Evolutionary conservation across 768 basidiomycete genomes (phyloP).

Genomic region (Serendipita sp.): DNA sequence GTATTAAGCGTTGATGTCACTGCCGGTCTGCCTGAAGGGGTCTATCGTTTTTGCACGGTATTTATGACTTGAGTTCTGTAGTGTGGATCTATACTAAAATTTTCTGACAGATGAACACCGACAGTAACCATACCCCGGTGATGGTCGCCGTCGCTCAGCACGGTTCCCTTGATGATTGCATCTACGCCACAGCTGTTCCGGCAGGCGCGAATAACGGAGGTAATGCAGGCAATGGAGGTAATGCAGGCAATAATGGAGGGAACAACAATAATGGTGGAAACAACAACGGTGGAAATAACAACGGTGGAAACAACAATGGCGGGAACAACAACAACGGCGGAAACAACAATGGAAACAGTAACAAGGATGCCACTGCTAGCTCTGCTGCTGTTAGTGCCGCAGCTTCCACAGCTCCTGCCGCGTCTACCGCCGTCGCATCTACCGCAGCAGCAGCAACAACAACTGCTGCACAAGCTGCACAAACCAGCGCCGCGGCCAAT

Average conservation of each 20-base stretch:
- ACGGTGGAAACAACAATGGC: neutral
- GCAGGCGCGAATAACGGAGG: neutral
- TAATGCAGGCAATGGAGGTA: neutral
- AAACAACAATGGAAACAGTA: neutral
- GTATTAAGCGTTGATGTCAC: slow-evolving; percentile 18
- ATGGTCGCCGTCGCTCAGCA: slow-evolving; percentile 35
- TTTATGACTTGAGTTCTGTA: neutral
- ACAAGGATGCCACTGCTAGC: neutral
- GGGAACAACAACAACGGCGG: slow-evolving; percentile 3
- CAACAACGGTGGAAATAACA: neutral
- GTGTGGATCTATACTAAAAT: neutral
- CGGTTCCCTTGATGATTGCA: slow-evolving; percentile 31
- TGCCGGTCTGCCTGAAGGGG: slow-evolving; percentile 27
- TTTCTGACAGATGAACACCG: slow-evolving; percentile 21
- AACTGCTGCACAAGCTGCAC: too few relatives aligned
- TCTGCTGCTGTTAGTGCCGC: neutral
- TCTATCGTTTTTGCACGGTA: slow-evolving; percentile 12
- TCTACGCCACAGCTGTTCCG: slow-evolving; percentile 20
- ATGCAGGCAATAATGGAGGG: neutral
- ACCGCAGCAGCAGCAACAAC: too few relatives aligned
- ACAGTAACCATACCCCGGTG: slow-evolving; percentile 34
- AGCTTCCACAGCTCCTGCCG: neutral
- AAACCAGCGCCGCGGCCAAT: too few relatives aligned
- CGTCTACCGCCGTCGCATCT: too few relatives aligned
- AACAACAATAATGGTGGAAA: neutral